Base-by-base conservation (phyloP, 345 rosid genomes). In the Rubroshorea leprosula region DNA sequence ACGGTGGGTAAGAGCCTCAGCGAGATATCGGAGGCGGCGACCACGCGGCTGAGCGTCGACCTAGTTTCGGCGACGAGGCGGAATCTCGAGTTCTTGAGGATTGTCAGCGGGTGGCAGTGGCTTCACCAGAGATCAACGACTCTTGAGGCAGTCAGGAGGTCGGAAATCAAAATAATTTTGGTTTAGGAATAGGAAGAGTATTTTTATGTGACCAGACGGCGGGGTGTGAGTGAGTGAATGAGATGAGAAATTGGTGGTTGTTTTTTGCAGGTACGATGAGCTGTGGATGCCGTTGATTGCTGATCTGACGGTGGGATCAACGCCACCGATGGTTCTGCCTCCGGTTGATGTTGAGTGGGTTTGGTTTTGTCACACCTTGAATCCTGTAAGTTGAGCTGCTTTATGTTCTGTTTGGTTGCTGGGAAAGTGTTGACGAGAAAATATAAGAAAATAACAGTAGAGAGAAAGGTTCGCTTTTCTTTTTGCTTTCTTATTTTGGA, bases 281-380 rank as follows among this genome's bases (percentile, higher is more conserved):
- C 74, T 91, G 1, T 91, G 98, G 98, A 84, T 91, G 96, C 98
- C 96, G 74, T 73, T 91, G 82, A 72, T 86, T 64, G 72, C 82
- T 73, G 92, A 84, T 81, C 76, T 84, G 67, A 77, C 76, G 67
- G 83, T 64, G 74, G 86, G 83, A 61, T 60, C 78, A 26, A 67
- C 72, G 60, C 81, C 90, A 54, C 85, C 92, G 0, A 63, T 84
- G 76, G 59, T 91, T 44, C 81, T 91, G 27, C 93, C 98, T 71
- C 98, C 98, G 24, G 51, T 91, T 43, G 98, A 91, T 81, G 54
- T 91, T 57, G 96, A 88, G 73, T 91, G 98, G 96, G 87, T 91
- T 72, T 91, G 96, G 96, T 84, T 88, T 70, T 91, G 95, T 62
- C 98, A 91, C 64, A 68, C 89, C 21, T 77, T 91, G 80, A 88